Conservation (phyloP, 2,329 filamentous ascomycete species). For the Leptographium radiaticola region DNA sequence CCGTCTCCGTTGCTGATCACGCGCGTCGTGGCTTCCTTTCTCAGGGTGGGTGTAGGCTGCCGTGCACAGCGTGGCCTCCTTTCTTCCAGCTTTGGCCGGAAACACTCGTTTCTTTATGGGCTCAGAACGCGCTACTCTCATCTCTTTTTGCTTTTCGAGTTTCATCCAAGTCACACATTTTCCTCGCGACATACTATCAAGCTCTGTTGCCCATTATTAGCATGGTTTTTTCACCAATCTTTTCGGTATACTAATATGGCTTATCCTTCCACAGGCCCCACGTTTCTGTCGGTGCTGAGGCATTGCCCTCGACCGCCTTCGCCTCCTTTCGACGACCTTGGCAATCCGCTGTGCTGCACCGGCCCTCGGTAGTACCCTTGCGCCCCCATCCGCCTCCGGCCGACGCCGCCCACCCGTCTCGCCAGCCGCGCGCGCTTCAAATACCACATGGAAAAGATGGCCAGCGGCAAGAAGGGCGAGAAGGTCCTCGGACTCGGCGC, state of each 20-base stretch:
- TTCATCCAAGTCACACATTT: too few relatives aligned
- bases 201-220: slow-evolving; percentile 2
- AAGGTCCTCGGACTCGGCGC: slow-evolving; percentile 36
- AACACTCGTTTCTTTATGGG: not conserved
- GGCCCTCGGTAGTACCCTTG: slow-evolving; percentile 6
- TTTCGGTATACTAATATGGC: slow-evolving; percentile 11
- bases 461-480: slow-evolving; percentile 11
- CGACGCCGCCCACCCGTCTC: slow-evolving; percentile 7
- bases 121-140: not conserved
- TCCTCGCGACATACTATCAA: too few relatives aligned
- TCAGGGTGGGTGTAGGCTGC: too few relatives aligned
- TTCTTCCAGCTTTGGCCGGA: not conserved
- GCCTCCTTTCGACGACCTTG: not conserved
- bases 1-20: not conserved
- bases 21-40: not conserved
- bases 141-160: not conserved
- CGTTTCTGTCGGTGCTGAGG: slow-evolving; percentile 1
- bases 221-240: slow-evolving; percentile 1
- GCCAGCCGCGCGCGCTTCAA: slow-evolving; percentile 8
- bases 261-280: slow-evolving; percentile 4
- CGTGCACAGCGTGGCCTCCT: too few relatives aligned
- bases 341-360: not conserved
- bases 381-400: slow-evolving; percentile 2
- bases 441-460: slow-evolving; percentile 7
- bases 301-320: not conserved